Conservation (phyloP, 306 rosid species). For the Astragalus membranaceus region DNA sequence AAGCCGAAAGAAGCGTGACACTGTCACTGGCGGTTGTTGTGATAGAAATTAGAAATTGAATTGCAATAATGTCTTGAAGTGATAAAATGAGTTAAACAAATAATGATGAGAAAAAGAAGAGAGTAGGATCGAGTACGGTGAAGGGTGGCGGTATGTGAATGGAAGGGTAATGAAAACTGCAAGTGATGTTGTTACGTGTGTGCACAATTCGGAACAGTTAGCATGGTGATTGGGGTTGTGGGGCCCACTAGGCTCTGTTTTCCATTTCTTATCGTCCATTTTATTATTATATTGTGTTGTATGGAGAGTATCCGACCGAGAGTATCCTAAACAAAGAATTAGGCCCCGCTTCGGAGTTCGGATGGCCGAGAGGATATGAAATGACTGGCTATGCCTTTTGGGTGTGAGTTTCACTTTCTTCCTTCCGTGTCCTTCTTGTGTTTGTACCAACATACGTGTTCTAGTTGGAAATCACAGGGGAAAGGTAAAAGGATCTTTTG, state of each 20-base stretch:
- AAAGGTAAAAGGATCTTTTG: constrained; percentile 19
- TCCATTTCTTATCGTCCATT: constrained; percentile 20
- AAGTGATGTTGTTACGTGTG: constrained; percentile 20
- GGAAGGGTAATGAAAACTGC: not conserved
- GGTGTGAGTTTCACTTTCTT: not conserved
- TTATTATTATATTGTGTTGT: not conserved
- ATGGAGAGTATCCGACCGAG: no score
- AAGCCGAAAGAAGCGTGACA: constrained; percentile 41
- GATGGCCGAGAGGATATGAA: constrained; percentile 1
- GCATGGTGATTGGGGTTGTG: constrained; percentile 4
- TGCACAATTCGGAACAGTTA: not conserved
- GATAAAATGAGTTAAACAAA: not conserved
- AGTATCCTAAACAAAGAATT: not conserved
- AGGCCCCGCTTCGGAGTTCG: constrained; percentile 3
- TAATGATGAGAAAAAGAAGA: not conserved
- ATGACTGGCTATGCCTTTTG: constrained; percentile 22
- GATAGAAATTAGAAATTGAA: not conserved
- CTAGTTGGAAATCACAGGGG: not conserved
- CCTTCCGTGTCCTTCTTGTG: not conserved
- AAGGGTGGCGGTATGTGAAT: constrained; percentile 29
- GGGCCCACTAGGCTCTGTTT: constrained; percentile 14
- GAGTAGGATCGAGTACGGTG: not conserved
- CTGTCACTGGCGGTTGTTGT: not conserved
- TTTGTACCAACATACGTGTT: not conserved
- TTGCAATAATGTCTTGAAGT: not conserved